These are phyloP conservation scores for Aspergillus sparsus DNA, from an alignment of 495 filamentous ascomycete genomes.

Conservation along the genomic window DNA sequence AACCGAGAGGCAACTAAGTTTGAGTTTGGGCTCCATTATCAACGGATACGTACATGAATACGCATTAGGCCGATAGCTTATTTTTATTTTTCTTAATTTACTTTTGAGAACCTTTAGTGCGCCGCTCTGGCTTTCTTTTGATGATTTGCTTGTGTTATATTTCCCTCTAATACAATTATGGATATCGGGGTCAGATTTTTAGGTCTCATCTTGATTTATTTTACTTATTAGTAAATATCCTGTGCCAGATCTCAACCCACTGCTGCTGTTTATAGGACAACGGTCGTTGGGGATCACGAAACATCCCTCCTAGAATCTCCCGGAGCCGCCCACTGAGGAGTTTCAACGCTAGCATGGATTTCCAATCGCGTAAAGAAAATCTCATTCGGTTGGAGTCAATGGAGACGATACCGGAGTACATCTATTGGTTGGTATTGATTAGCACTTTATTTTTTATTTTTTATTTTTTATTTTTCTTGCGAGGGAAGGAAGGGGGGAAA, in stretches of 20 bases:
- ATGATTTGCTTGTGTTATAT: not conserved
- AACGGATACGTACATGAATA: too few relatives aligned
- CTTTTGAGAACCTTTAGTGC: too few relatives aligned
- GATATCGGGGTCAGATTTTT: not conserved
- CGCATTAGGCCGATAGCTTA: too few relatives aligned
- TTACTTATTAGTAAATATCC: constrained; percentile 31
- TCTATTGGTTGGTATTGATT: constrained; percentile 34
- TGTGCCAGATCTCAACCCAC: constrained; percentile 73
- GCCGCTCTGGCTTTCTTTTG: too few relatives aligned
- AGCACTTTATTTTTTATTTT: too few relatives aligned
- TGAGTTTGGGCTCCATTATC: too few relatives aligned
- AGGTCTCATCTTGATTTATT: not conserved
- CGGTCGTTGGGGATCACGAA: constrained; percentile 69
- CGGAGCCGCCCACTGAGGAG: constrained; percentile 65
- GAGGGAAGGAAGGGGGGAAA: not conserved
- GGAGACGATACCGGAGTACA: constrained; percentile 82
- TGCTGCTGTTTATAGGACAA: constrained; percentile 66
- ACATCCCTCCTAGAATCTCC: constrained; percentile 68
- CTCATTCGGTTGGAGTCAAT: constrained; percentile 84
- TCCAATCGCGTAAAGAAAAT: constrained; percentile 89
- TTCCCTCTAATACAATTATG: not conserved
- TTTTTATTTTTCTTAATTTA: too few relatives aligned
- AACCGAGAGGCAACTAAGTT: too few relatives aligned
- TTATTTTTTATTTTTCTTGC: not conserved
- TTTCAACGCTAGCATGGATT: constrained; percentile 82